Evolutionary conservation across 495 filamentous ascomycete species (phyloP).

Genomic region (Tuber calosporum): DNA sequence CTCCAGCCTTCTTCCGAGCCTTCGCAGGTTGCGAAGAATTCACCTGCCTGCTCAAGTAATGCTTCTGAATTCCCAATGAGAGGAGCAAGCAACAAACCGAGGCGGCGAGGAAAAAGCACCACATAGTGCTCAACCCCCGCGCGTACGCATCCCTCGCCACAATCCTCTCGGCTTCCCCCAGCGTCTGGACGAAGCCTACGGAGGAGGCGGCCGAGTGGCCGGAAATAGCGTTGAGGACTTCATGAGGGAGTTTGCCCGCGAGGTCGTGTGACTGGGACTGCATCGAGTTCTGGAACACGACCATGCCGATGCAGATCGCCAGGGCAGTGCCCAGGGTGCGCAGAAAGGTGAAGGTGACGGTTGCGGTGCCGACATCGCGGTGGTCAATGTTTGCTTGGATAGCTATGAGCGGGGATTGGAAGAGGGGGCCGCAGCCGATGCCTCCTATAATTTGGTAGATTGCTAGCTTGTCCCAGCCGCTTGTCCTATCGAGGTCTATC

Average conservation of each 20-base stretch:
- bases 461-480: constrained; percentile 56
- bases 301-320: constrained; percentile 69
- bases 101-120: constrained; percentile 47
- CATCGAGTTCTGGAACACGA: constrained; percentile 66
- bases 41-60: constrained; percentile 36
- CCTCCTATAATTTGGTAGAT: constrained; percentile 49
- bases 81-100: constrained; percentile 43
- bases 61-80: constrained; percentile 43
- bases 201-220: constrained; percentile 47
- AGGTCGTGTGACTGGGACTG: constrained; percentile 25
- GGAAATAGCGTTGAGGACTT: constrained; percentile 43
- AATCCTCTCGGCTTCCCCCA: constrained; percentile 10
- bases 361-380: constrained; percentile 68
- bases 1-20: constrained; percentile 10
- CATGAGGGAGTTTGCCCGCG: constrained; percentile 24
- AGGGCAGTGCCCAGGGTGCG: constrained; percentile 64
- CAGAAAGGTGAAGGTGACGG: constrained; percentile 66
- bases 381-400: constrained; percentile 64
- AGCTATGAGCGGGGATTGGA: constrained; percentile 71
- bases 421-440: constrained; percentile 57
- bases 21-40: constrained; percentile 36
- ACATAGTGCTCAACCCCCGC: constrained; percentile 46
- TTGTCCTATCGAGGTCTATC: constrained; percentile 50
- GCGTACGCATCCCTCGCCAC: constrained; percentile 44
- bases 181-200: constrained; percentile 42